These are phyloP conservation scores for Lablab purpureus DNA, from an alignment of 306 rosid genomes.

Conservation along the genomic window DNA sequence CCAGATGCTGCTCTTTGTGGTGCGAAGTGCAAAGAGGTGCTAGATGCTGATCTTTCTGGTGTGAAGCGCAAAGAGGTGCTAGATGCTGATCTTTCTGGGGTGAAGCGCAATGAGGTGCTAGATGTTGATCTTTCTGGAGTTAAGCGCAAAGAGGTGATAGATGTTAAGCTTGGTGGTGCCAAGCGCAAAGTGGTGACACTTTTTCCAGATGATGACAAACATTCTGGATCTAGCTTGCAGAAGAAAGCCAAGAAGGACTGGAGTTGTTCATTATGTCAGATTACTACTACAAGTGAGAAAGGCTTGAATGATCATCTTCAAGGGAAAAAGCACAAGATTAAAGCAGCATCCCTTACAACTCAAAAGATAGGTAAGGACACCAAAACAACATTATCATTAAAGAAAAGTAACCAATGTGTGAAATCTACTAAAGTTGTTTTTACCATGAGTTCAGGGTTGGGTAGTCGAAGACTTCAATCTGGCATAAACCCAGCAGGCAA, in stretches of 20 bases:
- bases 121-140: not conserved
- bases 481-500: not conserved
- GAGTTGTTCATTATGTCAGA: not conserved
- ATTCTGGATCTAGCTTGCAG: not conserved
- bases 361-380: slow-evolving; percentile 33
- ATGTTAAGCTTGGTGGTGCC: not conserved
- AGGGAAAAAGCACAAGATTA: slow-evolving; percentile 78
- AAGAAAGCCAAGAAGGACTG: not conserved
- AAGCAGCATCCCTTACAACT: slow-evolving; percentile 44
- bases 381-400: not conserved
- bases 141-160: not conserved
- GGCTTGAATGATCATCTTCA: slow-evolving; percentile 57
- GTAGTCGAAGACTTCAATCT: not conserved
- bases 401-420: slow-evolving; percentile 39
- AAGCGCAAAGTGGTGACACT: not conserved
- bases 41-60: not conserved
- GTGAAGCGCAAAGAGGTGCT: not conserved
- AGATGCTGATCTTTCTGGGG: not conserved
- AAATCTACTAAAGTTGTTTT: not conserved
- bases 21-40: not conserved
- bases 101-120: not conserved
- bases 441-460: slow-evolving; percentile 33
- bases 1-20: not conserved
- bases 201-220: not conserved
- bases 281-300: slow-evolving; percentile 37